phyloP scores from a whole-genome alignment of 2,329 filamentous ascomycete species.

The Byssothecium circinans region DNA sequence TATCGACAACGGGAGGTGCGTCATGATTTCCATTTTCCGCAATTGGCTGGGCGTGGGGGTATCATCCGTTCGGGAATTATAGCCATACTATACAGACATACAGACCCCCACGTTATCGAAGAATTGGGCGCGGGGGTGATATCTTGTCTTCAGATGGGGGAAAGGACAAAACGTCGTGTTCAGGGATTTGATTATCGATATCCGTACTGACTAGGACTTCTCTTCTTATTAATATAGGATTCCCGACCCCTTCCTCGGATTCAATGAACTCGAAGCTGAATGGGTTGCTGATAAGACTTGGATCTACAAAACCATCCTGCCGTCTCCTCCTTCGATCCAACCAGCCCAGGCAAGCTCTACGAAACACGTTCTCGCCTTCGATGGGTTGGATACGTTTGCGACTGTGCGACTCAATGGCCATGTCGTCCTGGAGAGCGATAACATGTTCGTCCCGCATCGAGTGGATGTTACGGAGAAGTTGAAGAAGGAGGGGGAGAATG shows the following conservation, averaged over 20 bases:
- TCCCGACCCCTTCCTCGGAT: slow-evolving; percentile 53
- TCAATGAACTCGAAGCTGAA: slow-evolving; percentile 53
- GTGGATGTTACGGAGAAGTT: slow-evolving; percentile 54
- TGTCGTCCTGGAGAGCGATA: slow-evolving; percentile 59
- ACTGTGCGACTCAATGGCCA: slow-evolving; percentile 59
- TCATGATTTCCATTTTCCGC: slow-evolving; percentile 14
- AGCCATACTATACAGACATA: too few species aligned
- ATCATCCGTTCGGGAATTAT: too few species aligned
- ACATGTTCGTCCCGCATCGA: slow-evolving; percentile 65
- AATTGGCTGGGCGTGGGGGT: slow-evolving; percentile 15
- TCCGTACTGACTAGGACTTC: background rate
- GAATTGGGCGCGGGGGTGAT: too few species aligned
- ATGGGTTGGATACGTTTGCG: slow-evolving; percentile 67
- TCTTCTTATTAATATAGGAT: slow-evolving; percentile 40
- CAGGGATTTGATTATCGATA: background rate
- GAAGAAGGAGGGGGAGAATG: slow-evolving; percentile 43
- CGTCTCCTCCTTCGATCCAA: slow-evolving; percentile 33
- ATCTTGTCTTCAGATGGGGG: too few species aligned
- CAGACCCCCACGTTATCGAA: too few species aligned
- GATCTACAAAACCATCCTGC: slow-evolving; percentile 49
- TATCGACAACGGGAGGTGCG: slow-evolving; percentile 50
- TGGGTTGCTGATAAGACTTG: slow-evolving; percentile 54
- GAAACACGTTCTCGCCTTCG: slow-evolving; percentile 61
- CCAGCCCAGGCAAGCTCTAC: too few species aligned
- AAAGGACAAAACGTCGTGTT: too few species aligned